Evolutionary conservation across 1,139 yeast species (phyloP).

Genomic region (Taphrina betulina): DNA sequence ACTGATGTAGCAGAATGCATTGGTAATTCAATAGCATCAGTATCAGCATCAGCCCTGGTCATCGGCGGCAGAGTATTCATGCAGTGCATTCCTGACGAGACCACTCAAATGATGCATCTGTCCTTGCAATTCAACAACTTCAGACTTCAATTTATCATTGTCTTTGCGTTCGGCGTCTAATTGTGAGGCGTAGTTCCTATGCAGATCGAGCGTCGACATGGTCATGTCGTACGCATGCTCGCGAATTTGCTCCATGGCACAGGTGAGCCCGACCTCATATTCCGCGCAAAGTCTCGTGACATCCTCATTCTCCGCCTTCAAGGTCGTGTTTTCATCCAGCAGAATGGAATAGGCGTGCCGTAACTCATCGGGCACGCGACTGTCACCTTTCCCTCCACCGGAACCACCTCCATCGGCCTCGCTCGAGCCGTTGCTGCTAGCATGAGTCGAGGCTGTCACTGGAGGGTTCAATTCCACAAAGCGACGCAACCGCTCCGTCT

Average conservation of each 20-base stretch:
- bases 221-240: constrained; percentile 17
- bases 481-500: constrained; percentile 26
- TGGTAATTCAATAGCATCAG: too few relatives aligned
- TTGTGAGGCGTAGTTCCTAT: constrained; percentile 7
- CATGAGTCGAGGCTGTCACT: too few relatives aligned
- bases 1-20: too few relatives aligned
- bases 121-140: constrained; percentile 2
- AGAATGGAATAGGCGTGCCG: not conserved
- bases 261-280: constrained; percentile 14
- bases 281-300: constrained; percentile 16
- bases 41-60: too few relatives aligned
- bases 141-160: not conserved
- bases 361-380: not conserved
- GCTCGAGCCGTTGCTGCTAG: not conserved
- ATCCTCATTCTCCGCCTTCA: constrained; percentile 10
- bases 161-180: not conserved
- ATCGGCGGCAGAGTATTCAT: constrained; percentile 11
- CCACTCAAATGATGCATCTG: constrained; percentile 4
- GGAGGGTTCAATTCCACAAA: constrained; percentile 14
- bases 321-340: constrained; percentile 9
- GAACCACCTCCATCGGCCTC: not conserved
- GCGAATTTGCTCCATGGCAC: constrained; percentile 23
- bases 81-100: constrained; percentile 11
- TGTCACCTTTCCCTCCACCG: not conserved
- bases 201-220: constrained; percentile 3